Base-by-base conservation (phyloP, 2,329 filamentous ascomycete species). In the Diaporthe citriasiana region DNA sequence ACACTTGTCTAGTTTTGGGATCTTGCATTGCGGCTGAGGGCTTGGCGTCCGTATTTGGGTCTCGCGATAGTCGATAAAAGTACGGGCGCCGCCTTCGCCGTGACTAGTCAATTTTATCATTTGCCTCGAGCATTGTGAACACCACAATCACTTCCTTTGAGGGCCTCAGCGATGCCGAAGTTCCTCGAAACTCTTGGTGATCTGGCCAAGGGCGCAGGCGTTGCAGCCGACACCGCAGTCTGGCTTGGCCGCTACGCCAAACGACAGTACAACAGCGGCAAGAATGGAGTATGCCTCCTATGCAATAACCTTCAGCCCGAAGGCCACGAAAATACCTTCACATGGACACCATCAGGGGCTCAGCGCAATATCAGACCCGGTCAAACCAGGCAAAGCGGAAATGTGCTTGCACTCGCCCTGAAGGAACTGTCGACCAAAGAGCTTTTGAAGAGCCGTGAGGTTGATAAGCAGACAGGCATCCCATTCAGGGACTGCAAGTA, bases 11-110 rank as follows among this genome's bases (percentile, higher is more conserved):
- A 15, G 22, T 22, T 51, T 30, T 27, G 63, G 63, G 22, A 27
- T 27, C 45, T 66, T 38, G 63, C 63, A 66, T 25, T 66, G 63
- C 63, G 63, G 63, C 63, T 66, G 63, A 66, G 63, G 63, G 22
- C 63, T 66, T 66, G 63, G 63, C 63, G 22, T 27, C 5, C 27
- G 1, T 10, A 2, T 38, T 51, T 33, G 63, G 38, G 30, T 2
- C 40, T 38, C 45, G 30, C 30, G 33, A 22, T 19, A 33, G 45
- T 12, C 15, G 2, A 38, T 17, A 27, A 51, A 27, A 3, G 1
- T 33, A 17, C 30, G 40, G 25, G 9, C 15, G n/a, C 57, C 22
- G 30, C 38, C 2, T 1, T 15, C 6, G 4, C 38, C 17, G n/a
- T n/a, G n/a, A n/a, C 15, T 6, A 8, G 9, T 6, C 15, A 6